Base-by-base conservation (phyloP, 257 asterid species). In the Mitragyna speciosa region DNA sequence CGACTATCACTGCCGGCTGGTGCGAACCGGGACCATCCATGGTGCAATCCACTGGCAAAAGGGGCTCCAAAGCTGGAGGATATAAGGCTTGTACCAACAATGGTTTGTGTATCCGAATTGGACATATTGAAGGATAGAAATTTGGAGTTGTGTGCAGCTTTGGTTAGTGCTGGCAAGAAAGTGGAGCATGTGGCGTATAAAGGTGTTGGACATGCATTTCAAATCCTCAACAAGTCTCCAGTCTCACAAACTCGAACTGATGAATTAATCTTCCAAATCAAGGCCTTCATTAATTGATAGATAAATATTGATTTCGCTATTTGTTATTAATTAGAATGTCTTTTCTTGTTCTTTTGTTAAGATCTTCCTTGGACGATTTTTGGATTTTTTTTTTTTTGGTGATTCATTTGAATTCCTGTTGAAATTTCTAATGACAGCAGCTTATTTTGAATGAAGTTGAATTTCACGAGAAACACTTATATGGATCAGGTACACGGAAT, bases 191-290 rank as follows among this genome's bases (percentile, higher is more conserved):
- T 87, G 76, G 77, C 90, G 89, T 79, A 73, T 73, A 87, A 88
- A 86, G 96, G 94, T 22, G 98, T 94, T 28, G 97, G 97, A 8
- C 98, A 94, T 87, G 97, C 96, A 77, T 94, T 94, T 88, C 98
- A 94, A 75, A 87, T 94, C 77, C 90, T 94, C 19, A 76, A 83
- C 52, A 89, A 90, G 72, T 92, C 98, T 65, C 81, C 82, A 41
- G 17, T 92, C 72, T 76, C 94, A 0, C 89, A 83, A 70, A 75
- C 83, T 33, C 89, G 97, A 10, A 82, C 88, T 47, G 84, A 72
- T 24, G 93, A 92, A 47, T 49, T 94, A 86, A 67, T 91, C 48
- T 77, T 12, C 79, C 90, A 82, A 65, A 72, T 91, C 79, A 89
- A 83, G 65, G 84, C 83, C 43, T 94, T 90, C 82, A 76, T 89